Percentiles rank a stretch among this genome's conserved stretches.
phyloP scores from a whole-genome alignment of 2,329 filamentous ascomycete genomes.

The Dactylellina leptospora region DNA sequence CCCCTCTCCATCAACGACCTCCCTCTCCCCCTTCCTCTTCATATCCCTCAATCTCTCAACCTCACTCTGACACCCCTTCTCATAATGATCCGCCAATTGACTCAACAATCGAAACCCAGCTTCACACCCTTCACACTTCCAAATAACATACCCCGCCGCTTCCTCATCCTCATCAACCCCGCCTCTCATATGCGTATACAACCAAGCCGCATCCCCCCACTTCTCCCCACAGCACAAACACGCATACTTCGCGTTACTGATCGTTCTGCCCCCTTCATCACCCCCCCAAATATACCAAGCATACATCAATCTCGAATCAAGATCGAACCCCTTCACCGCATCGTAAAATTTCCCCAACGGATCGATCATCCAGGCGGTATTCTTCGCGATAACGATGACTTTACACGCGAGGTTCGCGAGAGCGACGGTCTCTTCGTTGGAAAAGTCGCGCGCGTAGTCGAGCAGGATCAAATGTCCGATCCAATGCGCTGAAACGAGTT shows the following conservation, averaged over 20 bases:
- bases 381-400: slow-evolving; percentile 17
- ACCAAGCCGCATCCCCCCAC: slow-evolving; percentile 2
- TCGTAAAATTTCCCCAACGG: slow-evolving; percentile 39
- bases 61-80: slow-evolving; percentile 10
- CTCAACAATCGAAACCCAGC: slow-evolving; percentile 17
- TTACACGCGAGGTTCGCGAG: slow-evolving; percentile 14
- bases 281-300: slow-evolving; percentile 3
- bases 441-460: slow-evolving; percentile 6
- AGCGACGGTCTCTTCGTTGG: slow-evolving; percentile 29
- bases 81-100: slow-evolving; percentile 26
- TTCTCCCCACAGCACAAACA: slow-evolving; percentile 33
- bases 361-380: slow-evolving; percentile 32
- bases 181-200: not conserved
- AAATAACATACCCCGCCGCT: slow-evolving; percentile 4
- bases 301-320: not conserved
- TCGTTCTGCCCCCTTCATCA: not conserved
- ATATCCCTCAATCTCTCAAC: not conserved
- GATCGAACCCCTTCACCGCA: not conserved
- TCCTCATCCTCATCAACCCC: slow-evolving; percentile 15
- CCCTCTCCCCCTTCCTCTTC: slow-evolving; percentile 5
- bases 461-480: slow-evolving; percentile 31
- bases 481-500: slow-evolving; percentile 25
- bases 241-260: slow-evolving; percentile 7
- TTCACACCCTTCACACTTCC: slow-evolving; percentile 40
- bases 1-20: not conserved